Evolutionary conservation across 2,329 filamentous ascomycete species (phyloP).

Genomic region (Furcasterigmium sp.): DNA sequence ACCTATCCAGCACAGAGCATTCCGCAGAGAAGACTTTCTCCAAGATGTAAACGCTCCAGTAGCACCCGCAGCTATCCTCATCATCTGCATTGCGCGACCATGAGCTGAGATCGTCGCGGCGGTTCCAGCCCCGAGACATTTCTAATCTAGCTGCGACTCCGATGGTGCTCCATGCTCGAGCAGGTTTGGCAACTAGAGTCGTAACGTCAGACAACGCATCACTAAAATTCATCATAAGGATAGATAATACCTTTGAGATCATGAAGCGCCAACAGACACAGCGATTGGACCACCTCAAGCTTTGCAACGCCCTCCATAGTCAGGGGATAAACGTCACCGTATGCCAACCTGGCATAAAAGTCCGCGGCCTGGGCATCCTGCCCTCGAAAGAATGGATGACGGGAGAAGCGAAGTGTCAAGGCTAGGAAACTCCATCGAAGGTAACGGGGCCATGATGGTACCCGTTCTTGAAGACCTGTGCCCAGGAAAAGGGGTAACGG

Average conservation of each 20-base stretch:
- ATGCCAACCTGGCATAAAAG: neutral
- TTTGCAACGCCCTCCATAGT: neutral
- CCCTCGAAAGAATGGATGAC: neutral
- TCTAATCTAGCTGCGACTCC: neutral
- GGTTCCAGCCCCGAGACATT: neutral
- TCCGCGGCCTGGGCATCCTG: neutral
- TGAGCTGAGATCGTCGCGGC: neutral
- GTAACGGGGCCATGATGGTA: neutral
- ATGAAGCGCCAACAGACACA: neutral
- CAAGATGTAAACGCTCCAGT: neutral
- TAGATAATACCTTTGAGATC: neutral
- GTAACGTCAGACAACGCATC: too few species aligned
- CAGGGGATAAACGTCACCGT: neutral
- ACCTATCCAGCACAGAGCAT: neutral
- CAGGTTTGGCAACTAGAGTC: neutral
- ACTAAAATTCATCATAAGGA: too few species aligned
- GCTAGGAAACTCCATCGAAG: neutral
- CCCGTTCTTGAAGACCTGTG: neutral
- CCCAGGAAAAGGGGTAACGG: neutral
- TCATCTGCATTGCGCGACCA: neutral
- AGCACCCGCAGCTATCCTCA: neutral
- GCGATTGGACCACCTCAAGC: neutral
- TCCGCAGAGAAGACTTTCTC: neutral
- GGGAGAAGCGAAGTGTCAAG: neutral
- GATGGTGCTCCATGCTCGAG: neutral